Conservation (phyloP, 192 early-diverging fungal genomes). For the Rhizophagus prolifer region DNA sequence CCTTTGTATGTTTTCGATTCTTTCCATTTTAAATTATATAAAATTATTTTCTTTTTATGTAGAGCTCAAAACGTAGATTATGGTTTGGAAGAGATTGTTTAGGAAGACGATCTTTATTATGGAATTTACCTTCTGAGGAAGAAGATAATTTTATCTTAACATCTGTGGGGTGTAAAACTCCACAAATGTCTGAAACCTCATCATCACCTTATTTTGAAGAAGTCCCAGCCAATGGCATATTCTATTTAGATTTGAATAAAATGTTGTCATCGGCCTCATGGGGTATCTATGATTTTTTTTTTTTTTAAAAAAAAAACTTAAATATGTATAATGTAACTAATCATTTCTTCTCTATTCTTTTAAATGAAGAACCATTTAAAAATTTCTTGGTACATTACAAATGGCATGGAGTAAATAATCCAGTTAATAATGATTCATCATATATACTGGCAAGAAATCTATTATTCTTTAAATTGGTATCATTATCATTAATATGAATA, state of each 20-base stretch:
- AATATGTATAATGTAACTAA: not conserved
- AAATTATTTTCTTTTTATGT: not conserved
- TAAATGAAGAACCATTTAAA: conserved; percentile 30
- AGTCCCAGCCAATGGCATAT: conserved; percentile 76
- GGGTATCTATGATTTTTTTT: not conserved
- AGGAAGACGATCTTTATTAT: conserved; percentile 79
- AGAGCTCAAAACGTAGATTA: conserved; percentile 44
- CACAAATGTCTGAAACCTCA: conserved; percentile 22
- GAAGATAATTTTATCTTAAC: conserved; percentile 43
- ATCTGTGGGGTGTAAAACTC: conserved; percentile 48
- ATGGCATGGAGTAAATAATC: conserved; percentile 19
- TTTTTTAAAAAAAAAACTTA: not conserved
- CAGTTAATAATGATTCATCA: not conserved
- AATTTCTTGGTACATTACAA: conserved; percentile 31
- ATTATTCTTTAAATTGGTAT: not conserved
- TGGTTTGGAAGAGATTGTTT: conserved; percentile 88
- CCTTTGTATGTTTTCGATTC: not conserved
- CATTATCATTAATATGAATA: not conserved
- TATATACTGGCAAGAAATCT: conserved; percentile 26
- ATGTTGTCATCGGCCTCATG: conserved; percentile 3
- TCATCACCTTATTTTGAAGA: conserved; percentile 51
- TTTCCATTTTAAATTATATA: not conserved
- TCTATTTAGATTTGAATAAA: conserved; percentile 58
- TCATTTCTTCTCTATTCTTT: not conserved
- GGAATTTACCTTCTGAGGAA: conserved; percentile 45